Evolutionary conservation across 176 grass and related monocot species (phyloP).

Genomic region (Echinochloa phyllopogon): DNA sequence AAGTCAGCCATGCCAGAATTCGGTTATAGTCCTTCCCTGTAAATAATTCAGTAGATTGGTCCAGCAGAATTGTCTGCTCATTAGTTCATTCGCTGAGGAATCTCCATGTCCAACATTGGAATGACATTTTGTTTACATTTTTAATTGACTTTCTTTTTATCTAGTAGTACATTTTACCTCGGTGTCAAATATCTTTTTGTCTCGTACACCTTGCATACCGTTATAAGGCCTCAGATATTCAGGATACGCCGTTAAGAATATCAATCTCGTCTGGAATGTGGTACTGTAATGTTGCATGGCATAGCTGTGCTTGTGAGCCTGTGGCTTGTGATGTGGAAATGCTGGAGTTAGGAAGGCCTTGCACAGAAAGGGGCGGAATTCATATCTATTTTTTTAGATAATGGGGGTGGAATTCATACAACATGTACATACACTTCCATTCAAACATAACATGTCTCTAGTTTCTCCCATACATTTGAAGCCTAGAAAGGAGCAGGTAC

Average conservation of each 20-base stretch:
- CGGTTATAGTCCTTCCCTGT: background rate
- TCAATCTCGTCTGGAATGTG: background rate
- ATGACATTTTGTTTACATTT: background rate
- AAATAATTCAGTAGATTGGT: constrained; percentile 28
- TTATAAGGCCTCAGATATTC: background rate
- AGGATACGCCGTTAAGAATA: background rate
- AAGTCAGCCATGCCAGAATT: background rate
- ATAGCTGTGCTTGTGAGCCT: background rate
- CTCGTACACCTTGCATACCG: background rate
- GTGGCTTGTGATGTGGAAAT: background rate
- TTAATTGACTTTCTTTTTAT: background rate
- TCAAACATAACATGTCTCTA: constrained; percentile 41
- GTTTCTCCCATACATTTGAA: constrained; percentile 41
- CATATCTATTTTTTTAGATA: too few species aligned
- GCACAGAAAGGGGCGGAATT: background rate
- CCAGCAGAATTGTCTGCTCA: background rate
- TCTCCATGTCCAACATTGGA: background rate
- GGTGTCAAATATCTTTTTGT: background rate
- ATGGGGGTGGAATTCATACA: background rate
- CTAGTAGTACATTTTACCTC: background rate
- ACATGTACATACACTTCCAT: constrained; percentile 38
- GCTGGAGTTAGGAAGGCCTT: background rate
- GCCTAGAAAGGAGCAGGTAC: constrained; percentile 39
- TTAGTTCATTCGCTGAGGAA: background rate
- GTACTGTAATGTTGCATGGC: background rate